Conservation (phyloP, 2,329 filamentous ascomycete genomes). For the Purpureocillium takamizusanense region DNA sequence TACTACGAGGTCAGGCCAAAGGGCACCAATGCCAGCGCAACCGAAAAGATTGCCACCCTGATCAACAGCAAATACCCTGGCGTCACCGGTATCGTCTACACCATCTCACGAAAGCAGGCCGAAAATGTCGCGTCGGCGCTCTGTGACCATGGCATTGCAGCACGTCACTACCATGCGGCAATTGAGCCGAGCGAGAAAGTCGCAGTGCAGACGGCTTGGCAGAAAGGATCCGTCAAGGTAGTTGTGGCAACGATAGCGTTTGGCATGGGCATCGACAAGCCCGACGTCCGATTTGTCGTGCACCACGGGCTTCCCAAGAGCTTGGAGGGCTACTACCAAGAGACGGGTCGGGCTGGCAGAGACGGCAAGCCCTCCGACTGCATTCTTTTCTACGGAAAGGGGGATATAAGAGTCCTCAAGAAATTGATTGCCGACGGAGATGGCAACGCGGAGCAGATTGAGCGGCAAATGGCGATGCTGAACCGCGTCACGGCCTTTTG, state of each 20-base stretch:
- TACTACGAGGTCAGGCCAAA: constrained; percentile 79
- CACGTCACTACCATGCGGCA: constrained; percentile 78
- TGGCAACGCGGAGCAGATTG: constrained; percentile 68
- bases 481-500: constrained; percentile 79
- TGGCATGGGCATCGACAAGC: constrained; percentile 99
- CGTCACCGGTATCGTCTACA: constrained; percentile 88
- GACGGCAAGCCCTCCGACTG: constrained; percentile 84
- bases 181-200: constrained; percentile 61
- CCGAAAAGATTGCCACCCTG: constrained; percentile 46
- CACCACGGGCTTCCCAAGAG: constrained; percentile 91
- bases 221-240: constrained; percentile 68
- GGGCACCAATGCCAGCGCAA: constrained; percentile 40
- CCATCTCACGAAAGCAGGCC: constrained; percentile 73
- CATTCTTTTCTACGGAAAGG: constrained; percentile 80
- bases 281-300: constrained; percentile 92
- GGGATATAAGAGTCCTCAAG: constrained; percentile 63
- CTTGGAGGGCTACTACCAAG: constrained; percentile 95
- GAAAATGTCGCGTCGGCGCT: constrained; percentile 72
- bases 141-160: constrained; percentile 55
- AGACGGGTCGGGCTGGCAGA: constrained; percentile 88
- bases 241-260: constrained; percentile 98
- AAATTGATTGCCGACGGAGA: constrained; percentile 80
- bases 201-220: constrained; percentile 72
- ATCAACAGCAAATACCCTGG: constrained; percentile 63
- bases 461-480: constrained; percentile 77